These are phyloP conservation scores for Penicillium digitatum DNA, from an alignment of 2,329 filamentous ascomycete species.

Conservation along the genomic window DNA sequence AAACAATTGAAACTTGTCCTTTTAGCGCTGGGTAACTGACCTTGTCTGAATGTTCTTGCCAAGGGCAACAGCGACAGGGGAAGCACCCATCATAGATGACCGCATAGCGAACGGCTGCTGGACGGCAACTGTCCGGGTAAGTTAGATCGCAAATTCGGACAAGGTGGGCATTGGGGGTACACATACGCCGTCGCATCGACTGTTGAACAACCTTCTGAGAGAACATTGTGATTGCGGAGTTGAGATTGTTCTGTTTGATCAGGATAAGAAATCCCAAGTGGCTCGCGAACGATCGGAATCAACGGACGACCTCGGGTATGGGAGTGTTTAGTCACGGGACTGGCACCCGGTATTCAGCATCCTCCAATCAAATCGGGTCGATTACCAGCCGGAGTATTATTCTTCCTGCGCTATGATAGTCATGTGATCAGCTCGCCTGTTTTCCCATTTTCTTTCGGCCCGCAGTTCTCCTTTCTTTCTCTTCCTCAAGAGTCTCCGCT, in stretches of 20 bases:
- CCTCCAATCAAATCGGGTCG: conserved; percentile 34
- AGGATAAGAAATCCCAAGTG: conserved; percentile 15
- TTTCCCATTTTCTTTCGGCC: conserved; percentile 12
- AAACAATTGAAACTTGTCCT: neutral
- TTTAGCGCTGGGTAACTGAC: conserved; percentile 28
- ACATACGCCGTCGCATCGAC: conserved; percentile 49
- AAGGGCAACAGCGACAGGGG: conserved; percentile 44
- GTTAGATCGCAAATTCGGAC: conserved; percentile 24
- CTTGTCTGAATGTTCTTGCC: conserved; percentile 45
- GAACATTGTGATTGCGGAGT: conserved; percentile 39
- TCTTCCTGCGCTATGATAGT: conserved; percentile 26
- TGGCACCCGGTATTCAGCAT: conserved; percentile 2
- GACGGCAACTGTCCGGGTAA: conserved; percentile 40
- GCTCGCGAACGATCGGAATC: conserved; percentile 34
- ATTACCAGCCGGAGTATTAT: conserved; percentile 39
- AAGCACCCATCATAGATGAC: conserved; percentile 42
- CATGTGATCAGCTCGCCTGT: conserved; percentile 20
- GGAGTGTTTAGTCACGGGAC: conserved; percentile 34
- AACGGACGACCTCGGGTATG: conserved; percentile 40
- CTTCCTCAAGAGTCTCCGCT: conserved; percentile 39
- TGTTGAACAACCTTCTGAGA: conserved; percentile 48
- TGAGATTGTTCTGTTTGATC: conserved; percentile 17
- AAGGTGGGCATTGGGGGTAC: neutral
- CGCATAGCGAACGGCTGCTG: conserved; percentile 44
- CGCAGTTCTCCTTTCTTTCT: conserved; percentile 18